Conservation (phyloP, 208 protist species). For the Leishmania tarentolae region DNA sequence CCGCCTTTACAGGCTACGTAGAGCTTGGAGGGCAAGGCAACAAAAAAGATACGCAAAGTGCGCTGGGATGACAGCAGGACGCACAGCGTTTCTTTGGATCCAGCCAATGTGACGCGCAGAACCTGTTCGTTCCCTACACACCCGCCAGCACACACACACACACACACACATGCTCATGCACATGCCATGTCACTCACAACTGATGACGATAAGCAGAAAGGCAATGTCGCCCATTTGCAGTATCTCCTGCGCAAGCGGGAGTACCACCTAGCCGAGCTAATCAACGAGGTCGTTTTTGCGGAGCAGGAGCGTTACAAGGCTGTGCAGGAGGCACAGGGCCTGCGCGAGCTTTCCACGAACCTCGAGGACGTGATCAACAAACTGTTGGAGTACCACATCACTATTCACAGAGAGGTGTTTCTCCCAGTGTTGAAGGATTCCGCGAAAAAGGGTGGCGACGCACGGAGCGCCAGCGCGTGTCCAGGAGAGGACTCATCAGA, state of each 20-base stretch:
- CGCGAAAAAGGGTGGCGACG: neutral
- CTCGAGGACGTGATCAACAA: slow-evolving; percentile 48
- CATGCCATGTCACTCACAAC: slow-evolving; percentile 19
- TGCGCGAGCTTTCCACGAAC: slow-evolving; percentile 32
- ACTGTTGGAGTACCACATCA: slow-evolving; percentile 54
- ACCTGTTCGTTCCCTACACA: neutral
- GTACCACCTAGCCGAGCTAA: slow-evolving; percentile 77
- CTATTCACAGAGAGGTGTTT: slow-evolving; percentile 54
- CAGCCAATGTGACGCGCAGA: neutral
- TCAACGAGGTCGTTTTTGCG: slow-evolving; percentile 76
- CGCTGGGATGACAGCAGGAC: neutral
- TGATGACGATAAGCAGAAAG: neutral
- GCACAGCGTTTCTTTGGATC: neutral
- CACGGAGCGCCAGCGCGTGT: neutral
- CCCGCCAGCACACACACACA: neutral
- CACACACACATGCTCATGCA: neutral
- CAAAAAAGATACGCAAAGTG: neutral
- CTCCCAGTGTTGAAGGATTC: slow-evolving; percentile 30
- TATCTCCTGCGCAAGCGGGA: slow-evolving; percentile 59
- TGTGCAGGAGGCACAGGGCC: slow-evolving; percentile 15
- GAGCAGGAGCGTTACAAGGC: slow-evolving; percentile 51
- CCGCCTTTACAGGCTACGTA: neutral
- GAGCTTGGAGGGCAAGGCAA: neutral
- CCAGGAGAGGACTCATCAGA: slow-evolving; percentile 6
- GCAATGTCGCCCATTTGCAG: slow-evolving; percentile 35